phyloP scores from a whole-genome alignment of 2,329 filamentous ascomycete genomes.

The Colletotrichum tanaceti region DNA sequence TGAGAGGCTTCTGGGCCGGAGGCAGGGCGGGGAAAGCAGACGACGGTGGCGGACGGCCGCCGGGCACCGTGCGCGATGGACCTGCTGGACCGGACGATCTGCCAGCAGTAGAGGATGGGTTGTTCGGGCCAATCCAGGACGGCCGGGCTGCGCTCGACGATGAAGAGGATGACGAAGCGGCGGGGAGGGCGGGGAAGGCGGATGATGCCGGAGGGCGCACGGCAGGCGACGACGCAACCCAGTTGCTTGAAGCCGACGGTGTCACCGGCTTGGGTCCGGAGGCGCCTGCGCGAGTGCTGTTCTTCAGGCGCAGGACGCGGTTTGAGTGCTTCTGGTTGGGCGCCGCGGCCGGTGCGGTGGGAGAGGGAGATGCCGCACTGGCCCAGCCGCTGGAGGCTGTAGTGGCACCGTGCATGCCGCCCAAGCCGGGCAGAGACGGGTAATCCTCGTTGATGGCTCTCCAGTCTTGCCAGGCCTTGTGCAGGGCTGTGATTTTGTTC shows the following conservation, averaged over 20 bases:
- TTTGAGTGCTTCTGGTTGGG: conserved; percentile 63
- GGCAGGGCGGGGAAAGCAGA: conserved; percentile 88
- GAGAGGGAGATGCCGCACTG: conserved; percentile 70
- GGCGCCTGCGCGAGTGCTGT: conserved; percentile 62
- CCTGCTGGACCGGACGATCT: conserved; percentile 18
- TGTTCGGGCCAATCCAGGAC: conserved; percentile 47
- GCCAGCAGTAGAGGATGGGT: conserved; percentile 33
- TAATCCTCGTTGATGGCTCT: conserved; percentile 97
- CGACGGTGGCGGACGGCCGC: conserved; percentile 45
- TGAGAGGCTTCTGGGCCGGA: conserved; percentile 75
- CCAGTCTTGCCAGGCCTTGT: conserved; percentile 94
- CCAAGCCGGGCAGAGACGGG: conserved; percentile 82
- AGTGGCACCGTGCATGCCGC: conserved; percentile 73
- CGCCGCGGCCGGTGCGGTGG: conserved; percentile 51
- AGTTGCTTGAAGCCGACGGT: conserved; percentile 43
- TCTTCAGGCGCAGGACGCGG: conserved; percentile 69
- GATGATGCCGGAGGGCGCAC: conserved; percentile 46
- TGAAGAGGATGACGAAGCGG: conserved; percentile 39
- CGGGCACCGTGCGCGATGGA: conserved; percentile 2
- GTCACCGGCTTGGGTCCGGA: conserved; percentile 41
- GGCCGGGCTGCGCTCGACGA: conserved; percentile 45
- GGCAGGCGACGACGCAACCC: conserved; percentile 40
- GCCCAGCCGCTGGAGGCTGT: conserved; percentile 70
- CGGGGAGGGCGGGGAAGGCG: conserved; percentile 60
- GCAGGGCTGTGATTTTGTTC: conserved; percentile 76